Percentiles rank a stretch among this genome's conserved stretches.
Evolutionary conservation across 371 early-diverging fungal genomes (phyloP).

Genomic region (Paraphysoderma sedebokerense): DNA sequence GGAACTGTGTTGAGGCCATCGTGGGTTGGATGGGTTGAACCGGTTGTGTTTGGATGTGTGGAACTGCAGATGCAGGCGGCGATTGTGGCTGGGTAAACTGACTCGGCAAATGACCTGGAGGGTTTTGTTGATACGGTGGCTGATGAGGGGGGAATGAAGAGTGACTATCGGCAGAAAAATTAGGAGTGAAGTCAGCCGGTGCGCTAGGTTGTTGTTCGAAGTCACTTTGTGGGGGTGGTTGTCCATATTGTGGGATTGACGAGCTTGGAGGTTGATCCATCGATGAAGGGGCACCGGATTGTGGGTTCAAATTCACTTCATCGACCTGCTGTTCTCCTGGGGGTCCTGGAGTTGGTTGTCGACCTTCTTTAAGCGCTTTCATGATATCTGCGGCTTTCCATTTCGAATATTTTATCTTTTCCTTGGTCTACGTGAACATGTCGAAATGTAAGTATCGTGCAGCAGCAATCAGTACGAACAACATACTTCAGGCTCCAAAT

Average conservation of each 20-base stretch:
- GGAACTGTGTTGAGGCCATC: background rate
- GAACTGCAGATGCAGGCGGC: background rate
- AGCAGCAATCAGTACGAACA: background rate
- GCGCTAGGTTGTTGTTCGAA: background rate
- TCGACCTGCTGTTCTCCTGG: constrained; percentile 14
- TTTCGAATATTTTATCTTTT: constrained; percentile 88
- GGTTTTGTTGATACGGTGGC: background rate
- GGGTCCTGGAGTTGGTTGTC: constrained; percentile 45
- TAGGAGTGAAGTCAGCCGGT: background rate
- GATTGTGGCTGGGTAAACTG: background rate
- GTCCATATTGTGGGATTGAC: background rate
- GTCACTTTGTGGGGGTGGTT: background rate
- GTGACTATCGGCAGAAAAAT: background rate
- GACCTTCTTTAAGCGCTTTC: constrained; percentile 79
- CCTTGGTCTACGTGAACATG: constrained; percentile 28
- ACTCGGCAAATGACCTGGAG: background rate
- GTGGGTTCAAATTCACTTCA: background rate
- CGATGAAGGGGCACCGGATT: background rate
- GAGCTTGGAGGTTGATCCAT: background rate
- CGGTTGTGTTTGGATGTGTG: no score
- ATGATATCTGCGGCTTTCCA: constrained; percentile 88
- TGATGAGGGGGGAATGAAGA: background rate
- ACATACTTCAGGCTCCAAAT: constrained; percentile 43
- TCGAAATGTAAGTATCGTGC: background rate
- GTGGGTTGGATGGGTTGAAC: no score